Percentiles rank a stretch among this genome's conserved stretches.
Evolutionary conservation across 163 green algal genomes (phyloP).

Genomic region (Scenedesmus sp.): DNA sequence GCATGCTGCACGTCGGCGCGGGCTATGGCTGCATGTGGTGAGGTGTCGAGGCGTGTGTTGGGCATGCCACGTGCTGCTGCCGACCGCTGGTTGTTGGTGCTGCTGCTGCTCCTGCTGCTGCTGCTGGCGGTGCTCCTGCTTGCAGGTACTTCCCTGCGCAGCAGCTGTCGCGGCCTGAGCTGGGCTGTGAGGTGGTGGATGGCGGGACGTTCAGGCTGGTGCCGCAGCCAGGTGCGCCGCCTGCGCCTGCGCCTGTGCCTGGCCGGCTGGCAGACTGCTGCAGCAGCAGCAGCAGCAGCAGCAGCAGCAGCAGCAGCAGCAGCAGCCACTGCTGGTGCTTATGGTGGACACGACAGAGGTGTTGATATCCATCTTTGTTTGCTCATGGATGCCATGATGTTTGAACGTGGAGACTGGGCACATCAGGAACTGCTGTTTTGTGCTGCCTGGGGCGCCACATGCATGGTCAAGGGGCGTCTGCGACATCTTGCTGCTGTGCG

Average conservation of each 20-base stretch:
- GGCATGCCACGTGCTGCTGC: background rate
- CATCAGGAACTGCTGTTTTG: no score
- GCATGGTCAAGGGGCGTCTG: no score
- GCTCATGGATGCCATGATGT: no score
- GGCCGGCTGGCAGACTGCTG: background rate
- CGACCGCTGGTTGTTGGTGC: background rate
- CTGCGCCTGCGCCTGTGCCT: background rate
- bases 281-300: background rate
- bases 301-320: background rate
- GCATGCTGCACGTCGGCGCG: no score
- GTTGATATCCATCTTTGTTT: background rate
- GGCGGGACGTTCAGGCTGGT: slow-evolving; percentile 64
- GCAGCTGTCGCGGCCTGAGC: slow-evolving; percentile 52
- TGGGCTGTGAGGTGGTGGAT: slow-evolving; percentile 70
- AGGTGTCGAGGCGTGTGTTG: background rate
- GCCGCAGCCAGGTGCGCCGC: slow-evolving; percentile 8
- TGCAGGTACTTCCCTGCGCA: slow-evolving; percentile 64
- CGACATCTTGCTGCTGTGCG: background rate
- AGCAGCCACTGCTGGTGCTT: background rate
- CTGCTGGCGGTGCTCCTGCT: background rate
- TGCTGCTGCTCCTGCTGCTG: background rate
- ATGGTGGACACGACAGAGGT: background rate
- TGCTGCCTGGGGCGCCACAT: no score
- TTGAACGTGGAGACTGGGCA: no score
- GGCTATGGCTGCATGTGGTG: background rate